phyloP scores from a whole-genome alignment of 2,329 filamentous ascomycete genomes.

The Nannizzia gypsea region DNA sequence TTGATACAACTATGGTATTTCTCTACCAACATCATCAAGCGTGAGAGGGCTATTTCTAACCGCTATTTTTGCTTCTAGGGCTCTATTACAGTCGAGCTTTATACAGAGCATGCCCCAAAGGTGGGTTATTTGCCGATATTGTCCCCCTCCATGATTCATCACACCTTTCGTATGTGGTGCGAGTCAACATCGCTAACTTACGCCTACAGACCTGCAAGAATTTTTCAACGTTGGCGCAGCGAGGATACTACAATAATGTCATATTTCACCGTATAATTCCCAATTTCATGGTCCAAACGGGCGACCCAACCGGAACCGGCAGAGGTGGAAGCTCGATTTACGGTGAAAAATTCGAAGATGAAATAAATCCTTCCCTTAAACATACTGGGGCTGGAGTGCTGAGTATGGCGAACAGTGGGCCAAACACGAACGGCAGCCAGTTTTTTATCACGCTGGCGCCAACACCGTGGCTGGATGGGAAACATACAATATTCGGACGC shows the following conservation, averaged over 20 bases:
- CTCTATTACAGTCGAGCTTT: conserved; percentile 75
- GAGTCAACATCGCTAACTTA: neutral
- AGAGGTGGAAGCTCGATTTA: conserved; percentile 82
- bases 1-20: conserved; percentile 74
- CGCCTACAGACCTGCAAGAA: conserved; percentile 60
- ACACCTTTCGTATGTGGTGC: neutral
- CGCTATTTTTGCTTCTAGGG: conserved; percentile 45
- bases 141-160: neutral
- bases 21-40: conserved; percentile 4
- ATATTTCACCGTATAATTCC: conserved; percentile 92
- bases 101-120: conserved; percentile 59
- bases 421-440: conserved; percentile 86
- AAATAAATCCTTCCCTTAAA: conserved; percentile 65
- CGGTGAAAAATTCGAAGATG: conserved; percentile 87
- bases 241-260: conserved; percentile 78
- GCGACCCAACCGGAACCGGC: conserved; percentile 88
- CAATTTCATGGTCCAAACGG: conserved; percentile 92
- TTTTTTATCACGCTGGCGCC: conserved; percentile 94
- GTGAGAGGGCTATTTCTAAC: neutral
- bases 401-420: conserved; percentile 91
- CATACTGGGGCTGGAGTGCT: conserved; percentile 91
- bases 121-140: neutral
- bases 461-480: conserved; percentile 91
- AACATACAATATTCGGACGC: conserved; percentile 91
- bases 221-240: conserved; percentile 65